A percentile compares a stretch with the other conserved stretches of the same genome.
Evolutionary conservation across 495 filamentous ascomycete genomes (phyloP).

Genomic region (Penicillium subrubescens): DNA sequence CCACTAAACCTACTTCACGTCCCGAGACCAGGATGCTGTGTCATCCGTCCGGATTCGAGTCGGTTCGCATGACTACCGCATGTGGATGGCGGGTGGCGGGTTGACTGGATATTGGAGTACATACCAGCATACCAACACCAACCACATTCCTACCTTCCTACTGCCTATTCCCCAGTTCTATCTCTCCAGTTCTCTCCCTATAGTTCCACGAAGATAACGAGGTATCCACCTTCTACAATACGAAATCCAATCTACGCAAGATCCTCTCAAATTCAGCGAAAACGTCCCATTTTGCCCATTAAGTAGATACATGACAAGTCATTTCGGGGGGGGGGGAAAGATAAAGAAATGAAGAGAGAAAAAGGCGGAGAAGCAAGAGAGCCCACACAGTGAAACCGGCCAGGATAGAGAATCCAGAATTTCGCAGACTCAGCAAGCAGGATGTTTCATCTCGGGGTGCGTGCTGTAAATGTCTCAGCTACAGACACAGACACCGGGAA

Average conservation of each 20-base stretch:
- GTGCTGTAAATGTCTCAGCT: not conserved
- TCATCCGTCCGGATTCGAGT: not conserved
- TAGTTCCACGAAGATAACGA: not conserved
- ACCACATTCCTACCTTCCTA: not conserved
- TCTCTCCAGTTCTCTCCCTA: too few relatives aligned
- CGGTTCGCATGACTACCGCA: slow-evolving; percentile 10
- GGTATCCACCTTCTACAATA: not conserved
- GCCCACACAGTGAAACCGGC: not conserved
- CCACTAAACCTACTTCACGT: too few relatives aligned
- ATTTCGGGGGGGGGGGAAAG: slow-evolving; percentile 14
- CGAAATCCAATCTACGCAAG: not conserved
- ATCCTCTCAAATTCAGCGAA: slow-evolving; percentile 16
- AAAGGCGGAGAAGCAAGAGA: not conserved
- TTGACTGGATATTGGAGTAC: not conserved
- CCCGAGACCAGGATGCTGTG: too few relatives aligned
- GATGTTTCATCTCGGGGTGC: not conserved
- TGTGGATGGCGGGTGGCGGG: not conserved
- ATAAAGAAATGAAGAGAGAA: not conserved
- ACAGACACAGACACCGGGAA: not conserved
- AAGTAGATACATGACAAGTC: slow-evolving; percentile 39
- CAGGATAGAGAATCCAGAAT: not conserved
- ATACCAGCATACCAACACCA: not conserved
- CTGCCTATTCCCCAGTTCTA: too few relatives aligned
- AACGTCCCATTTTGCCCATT: slow-evolving; percentile 40
- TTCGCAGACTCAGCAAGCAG: not conserved